Evolutionary conservation across 208 protist species (phyloP), one percentile per base, ranked within the genome.

Genomic region (Trypanosoma brucei): DNA sequence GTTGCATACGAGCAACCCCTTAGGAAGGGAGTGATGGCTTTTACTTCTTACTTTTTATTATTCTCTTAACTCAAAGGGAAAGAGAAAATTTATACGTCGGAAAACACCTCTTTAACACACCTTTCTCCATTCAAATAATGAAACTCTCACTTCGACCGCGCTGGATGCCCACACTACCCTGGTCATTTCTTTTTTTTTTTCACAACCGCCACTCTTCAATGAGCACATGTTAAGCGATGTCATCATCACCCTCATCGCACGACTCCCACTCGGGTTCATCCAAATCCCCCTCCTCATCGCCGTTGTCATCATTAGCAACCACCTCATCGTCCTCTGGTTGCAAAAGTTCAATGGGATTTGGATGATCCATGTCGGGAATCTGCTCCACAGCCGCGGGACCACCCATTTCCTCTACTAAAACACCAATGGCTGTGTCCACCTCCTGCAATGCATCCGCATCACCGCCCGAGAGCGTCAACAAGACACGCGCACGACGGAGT

Each of bases 321-420:
- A 31, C 66, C 11, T 62, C 68, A 3, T 78, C 72, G 1, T 81
- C 76, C 72, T 96, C 86, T 6, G 74, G 74, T 61, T 79, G 65
- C 11, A 96, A 72, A 49, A 96, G 75, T 64, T 88, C 84, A 35
- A 96, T 76, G 3, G 90, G 90, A 61, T 93, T 90, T 3, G 78
- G 79, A 57, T 90, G 79, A 58, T 96, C 90, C 31, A 96, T 59
- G 66, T 93, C 78, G 3, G 71, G 46, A 9, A 96, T 76, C 71
- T 84, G 68, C 57, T 79, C 69, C 37, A 79, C 86, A 46, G 64
- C 84, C 62, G 85, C 83, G 6, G 86, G 73, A 14, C 88, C 88
- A 35, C 90, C 90, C 90, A 96, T 96, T 57, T 93, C 87, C 55
- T 81, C 46, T 59, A 96, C 87, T 36, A 96, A 62, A 54, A 92